A percentile compares a stretch with the other conserved stretches of the same genome.
phyloP scores from a whole-genome alignment of 2,329 filamentous ascomycete species.

The Sclerotinia minor region DNA sequence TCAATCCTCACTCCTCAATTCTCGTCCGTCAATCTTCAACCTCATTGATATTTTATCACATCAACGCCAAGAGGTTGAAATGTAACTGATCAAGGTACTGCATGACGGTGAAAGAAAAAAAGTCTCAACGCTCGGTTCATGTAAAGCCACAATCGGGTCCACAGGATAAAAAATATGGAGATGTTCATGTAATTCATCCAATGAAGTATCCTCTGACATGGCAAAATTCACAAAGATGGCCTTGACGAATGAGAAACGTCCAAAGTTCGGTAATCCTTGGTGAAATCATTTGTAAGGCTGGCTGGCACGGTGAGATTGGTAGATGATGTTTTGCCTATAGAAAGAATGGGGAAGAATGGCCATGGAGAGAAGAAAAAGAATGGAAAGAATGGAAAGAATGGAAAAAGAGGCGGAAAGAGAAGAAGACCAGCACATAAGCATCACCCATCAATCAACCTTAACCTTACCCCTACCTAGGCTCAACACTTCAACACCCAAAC shows the following conservation, averaged over 20 bases:
- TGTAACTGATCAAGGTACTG: not conserved
- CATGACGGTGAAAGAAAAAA: slow-evolving; percentile 14
- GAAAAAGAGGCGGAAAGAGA: slow-evolving; percentile 12
- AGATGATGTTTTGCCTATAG: slow-evolving; percentile 4
- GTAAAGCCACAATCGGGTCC: slow-evolving; percentile 7
- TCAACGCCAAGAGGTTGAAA: slow-evolving; percentile 1
- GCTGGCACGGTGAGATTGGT: slow-evolving; percentile 23
- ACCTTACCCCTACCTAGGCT: no score
- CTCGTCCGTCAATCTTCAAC: not conserved
- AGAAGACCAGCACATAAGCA: slow-evolving; percentile 10
- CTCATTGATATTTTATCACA: slow-evolving; percentile 2
- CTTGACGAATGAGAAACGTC: slow-evolving; percentile 8
- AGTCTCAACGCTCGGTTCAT: slow-evolving; percentile 7
- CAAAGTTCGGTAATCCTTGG: slow-evolving; percentile 8
- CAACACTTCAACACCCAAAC: not conserved
- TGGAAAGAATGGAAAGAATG: no score
- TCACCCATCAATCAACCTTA: no score
- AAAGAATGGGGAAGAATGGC: not conserved
- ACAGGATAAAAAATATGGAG: slow-evolving; percentile 7
- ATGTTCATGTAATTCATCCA: not conserved
- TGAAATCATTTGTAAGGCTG: slow-evolving; percentile 22
- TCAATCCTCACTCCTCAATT: no score
- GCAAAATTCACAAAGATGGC: slow-evolving; percentile 16
- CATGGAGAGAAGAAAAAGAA: no score
- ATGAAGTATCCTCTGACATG: slow-evolving; percentile 22